Base-by-base conservation (phyloP, 768 basidiomycete genomes). In the Leccinum longicurvipes region DNA sequence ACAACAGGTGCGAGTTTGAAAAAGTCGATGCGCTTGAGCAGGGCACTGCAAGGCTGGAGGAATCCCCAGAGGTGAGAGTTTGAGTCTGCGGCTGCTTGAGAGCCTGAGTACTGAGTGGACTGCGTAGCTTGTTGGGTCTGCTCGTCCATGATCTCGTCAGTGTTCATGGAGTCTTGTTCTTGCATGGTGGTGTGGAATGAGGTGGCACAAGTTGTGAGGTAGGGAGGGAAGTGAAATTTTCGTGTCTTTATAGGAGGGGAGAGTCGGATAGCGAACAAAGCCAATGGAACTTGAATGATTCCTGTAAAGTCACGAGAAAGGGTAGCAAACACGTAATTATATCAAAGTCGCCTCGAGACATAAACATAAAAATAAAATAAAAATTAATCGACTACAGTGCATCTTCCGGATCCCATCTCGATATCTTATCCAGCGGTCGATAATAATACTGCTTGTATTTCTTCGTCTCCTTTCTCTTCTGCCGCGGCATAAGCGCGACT, bases 401-500 rank as follows among this genome's bases (percentile, higher is more conserved):
- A 58, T 89, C 87, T 65, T 90, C 87, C 2, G 80, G 75, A 69
- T 90, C 87, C 87, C 87, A 90, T 62, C 82, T 74, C 44, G 82
- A 81, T 23, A 86, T 83, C 73, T 87, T 90, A 28, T 74, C 85
- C 57, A 91, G 71, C 9, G 89, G 89, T 27, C 79, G 77, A 73
- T 84, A 91, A 72, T 91, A 92, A 72, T 92, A 92, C 68, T 89
- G 86, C 69, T 91, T 91, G 58, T 86, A 87, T 73, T 89, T 86
- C 79, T 86, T 90, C 68, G 88, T 91, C 71, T 83, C 87, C 47
- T 73, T 84, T 52, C 89, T 74, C 72, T 90, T 91, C 53, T 77
- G 86, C 14, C 86, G 81, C 2, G 87, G 87, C 87, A 89, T 88
- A 77, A 89, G 83, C 57, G 82, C 84, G 63, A 76, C 70, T 54